Conservation (phyloP, 345 rosid species). For the Bruguiera sexangula region DNA sequence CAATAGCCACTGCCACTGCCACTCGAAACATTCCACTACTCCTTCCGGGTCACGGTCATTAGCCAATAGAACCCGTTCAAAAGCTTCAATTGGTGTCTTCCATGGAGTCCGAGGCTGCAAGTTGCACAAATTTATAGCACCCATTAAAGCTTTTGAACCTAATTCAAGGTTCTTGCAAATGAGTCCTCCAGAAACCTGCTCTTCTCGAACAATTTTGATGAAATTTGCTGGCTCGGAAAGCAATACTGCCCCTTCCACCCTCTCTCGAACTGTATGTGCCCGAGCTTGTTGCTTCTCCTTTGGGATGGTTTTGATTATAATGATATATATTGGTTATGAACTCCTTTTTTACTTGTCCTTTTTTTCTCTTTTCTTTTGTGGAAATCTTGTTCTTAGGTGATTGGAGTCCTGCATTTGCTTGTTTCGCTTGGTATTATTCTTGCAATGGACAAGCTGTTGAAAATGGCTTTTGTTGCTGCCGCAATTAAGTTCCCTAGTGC, state of each 20-base stretch:
- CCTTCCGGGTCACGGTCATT: slow-evolving; percentile 14
- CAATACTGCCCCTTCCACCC: slow-evolving; percentile 34
- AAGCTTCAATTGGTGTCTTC: slow-evolving; percentile 10
- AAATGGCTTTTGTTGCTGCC: slow-evolving; percentile 71
- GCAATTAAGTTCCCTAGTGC: slow-evolving; percentile 97
- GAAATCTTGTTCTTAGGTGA: slow-evolving; percentile 33
- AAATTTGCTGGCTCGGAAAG: slow-evolving; percentile 46
- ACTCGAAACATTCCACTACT: slow-evolving; percentile 13
- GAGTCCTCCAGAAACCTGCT: slow-evolving; percentile 28
- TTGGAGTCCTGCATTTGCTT: slow-evolving; percentile 60
- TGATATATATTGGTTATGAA: neutral
- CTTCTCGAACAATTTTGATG: slow-evolving; percentile 25
- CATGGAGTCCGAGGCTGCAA: slow-evolving; percentile 14
- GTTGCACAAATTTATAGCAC: slow-evolving; percentile 7
- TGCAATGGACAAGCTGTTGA: slow-evolving; percentile 71
- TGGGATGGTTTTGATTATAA: neutral
- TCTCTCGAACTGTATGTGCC: slow-evolving; percentile 43
- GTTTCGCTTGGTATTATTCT: slow-evolving; percentile 80
- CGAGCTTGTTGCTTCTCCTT: neutral
- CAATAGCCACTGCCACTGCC: slow-evolving; percentile 45
- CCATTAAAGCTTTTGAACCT: slow-evolving; percentile 13
- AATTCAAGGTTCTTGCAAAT: slow-evolving; percentile 42
- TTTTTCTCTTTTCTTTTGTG: neutral
- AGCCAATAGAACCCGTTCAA: slow-evolving; percentile 1
- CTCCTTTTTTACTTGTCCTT: too few relatives aligned